Conservation (phyloP, 495 filamentous ascomycete genomes). For the Trichoderma erinaceum region DNA sequence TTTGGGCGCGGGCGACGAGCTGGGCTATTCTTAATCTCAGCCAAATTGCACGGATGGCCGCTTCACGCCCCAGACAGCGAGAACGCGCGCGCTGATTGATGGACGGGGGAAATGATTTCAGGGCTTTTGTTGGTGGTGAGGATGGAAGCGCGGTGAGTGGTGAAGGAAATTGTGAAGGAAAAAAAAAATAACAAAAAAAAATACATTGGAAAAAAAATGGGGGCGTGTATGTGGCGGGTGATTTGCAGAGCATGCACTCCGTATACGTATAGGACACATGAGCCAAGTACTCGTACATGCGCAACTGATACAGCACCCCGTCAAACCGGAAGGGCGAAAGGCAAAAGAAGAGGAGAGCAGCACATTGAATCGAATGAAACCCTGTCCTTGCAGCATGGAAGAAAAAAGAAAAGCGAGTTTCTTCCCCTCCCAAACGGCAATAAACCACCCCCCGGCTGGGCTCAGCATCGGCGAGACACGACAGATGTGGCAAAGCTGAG, state of each 20-base stretch:
- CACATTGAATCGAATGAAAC: constrained; percentile 3
- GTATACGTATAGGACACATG: constrained; percentile 23
- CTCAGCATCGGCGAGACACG: neutral
- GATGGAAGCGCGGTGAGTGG: neutral
- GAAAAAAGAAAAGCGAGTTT: neutral
- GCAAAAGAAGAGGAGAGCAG: constrained; percentile 20
- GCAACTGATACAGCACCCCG: too few species aligned
- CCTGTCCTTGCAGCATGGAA: constrained; percentile 12
- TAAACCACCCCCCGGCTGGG: neutral
- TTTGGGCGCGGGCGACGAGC: neutral
- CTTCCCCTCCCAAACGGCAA: neutral
- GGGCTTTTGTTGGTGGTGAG: neutral
- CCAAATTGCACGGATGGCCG: neutral
- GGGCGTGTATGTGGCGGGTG: constrained; percentile 2
- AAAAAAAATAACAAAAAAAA: neutral
- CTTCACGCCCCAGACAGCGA: neutral
- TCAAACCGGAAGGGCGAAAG: constrained; percentile 10
- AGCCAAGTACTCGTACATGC: too few species aligned
- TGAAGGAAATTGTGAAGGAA: neutral
- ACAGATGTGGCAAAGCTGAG: constrained; percentile 12
- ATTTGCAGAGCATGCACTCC: constrained; percentile 15
- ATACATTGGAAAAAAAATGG: constrained; percentile 1
- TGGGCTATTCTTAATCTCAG: neutral
- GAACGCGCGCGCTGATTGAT: neutral
- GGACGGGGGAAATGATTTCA: neutral